A percentile compares a stretch with the other conserved stretches of the same genome.
phyloP scores from a whole-genome alignment of 306 rosid genomes.

The Aeschynomene evenia region DNA sequence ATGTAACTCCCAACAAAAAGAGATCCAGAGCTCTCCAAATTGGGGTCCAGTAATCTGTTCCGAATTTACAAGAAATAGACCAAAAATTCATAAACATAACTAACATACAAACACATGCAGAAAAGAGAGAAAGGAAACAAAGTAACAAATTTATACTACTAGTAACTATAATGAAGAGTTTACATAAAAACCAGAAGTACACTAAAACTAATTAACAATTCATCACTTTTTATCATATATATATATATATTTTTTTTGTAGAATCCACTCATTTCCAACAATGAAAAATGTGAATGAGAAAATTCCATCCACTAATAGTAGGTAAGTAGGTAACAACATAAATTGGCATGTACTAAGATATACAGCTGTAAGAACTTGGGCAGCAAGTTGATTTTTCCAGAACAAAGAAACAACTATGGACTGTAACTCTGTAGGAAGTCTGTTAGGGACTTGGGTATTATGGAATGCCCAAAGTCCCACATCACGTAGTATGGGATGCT shows the following conservation, averaged over 20 bases:
- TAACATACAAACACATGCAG: neutral
- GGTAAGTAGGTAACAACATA: slow-evolving; percentile 3
- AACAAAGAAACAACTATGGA: slow-evolving; percentile 7
- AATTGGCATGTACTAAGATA: neutral
- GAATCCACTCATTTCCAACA: slow-evolving; percentile 7
- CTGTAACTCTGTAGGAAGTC: too few relatives aligned
- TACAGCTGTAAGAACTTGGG: neutral
- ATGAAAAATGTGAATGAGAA: neutral
- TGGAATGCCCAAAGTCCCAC: too few relatives aligned
- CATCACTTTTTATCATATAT: neutral
- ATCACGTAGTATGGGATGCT: too few relatives aligned
- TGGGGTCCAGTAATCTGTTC: slow-evolving; percentile 82
- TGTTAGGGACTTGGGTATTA: too few relatives aligned
- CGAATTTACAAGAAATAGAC: slow-evolving; percentile 31
- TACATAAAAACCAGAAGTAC: neutral
- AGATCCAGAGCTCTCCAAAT: slow-evolving; percentile 90
- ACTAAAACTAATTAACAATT: slow-evolving; percentile 2
- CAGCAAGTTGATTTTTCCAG: neutral
- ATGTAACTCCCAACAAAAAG: slow-evolving; percentile 89
- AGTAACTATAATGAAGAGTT: slow-evolving; percentile 2
- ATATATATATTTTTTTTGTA: too few relatives aligned
- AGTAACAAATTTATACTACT: neutral
- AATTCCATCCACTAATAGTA: neutral
- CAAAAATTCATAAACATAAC: slow-evolving; percentile 30
- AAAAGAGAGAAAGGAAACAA: neutral